Percentiles rank a stretch among this genome's conserved stretches.
phyloP scores from a whole-genome alignment of 306 rosid genomes.

The Quercus rubra region DNA sequence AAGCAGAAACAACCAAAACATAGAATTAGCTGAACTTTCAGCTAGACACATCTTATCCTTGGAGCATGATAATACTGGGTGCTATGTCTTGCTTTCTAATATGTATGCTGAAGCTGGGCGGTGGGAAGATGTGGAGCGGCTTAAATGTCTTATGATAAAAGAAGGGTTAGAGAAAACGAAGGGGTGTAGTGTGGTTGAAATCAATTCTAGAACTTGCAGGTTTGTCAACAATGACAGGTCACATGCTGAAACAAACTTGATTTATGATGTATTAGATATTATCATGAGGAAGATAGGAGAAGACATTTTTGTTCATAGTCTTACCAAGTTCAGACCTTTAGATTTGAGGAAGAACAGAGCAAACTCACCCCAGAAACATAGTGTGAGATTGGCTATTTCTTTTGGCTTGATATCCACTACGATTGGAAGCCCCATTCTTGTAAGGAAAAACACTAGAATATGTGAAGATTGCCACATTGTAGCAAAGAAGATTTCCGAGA shows the following conservation, averaged over 20 bases:
- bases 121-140: slow-evolving; percentile 43
- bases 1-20: slow-evolving; percentile 43
- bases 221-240: slow-evolving; percentile 43
- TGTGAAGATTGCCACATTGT: slow-evolving; percentile 51
- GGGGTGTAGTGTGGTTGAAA: slow-evolving; percentile 40
- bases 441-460: slow-evolving; percentile 50
- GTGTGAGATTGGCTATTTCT: slow-evolving; percentile 59
- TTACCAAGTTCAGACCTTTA: slow-evolving; percentile 39
- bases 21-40: slow-evolving; percentile 48
- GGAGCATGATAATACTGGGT: slow-evolving; percentile 51
- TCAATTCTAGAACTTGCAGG: slow-evolving; percentile 20
- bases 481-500: slow-evolving; percentile 44
- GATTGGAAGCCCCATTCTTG: slow-evolving; percentile 46
- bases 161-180: slow-evolving; percentile 35
- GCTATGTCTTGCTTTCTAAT: slow-evolving; percentile 50
- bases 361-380: slow-evolving; percentile 33
- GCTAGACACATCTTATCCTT: slow-evolving; percentile 33
- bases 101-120: slow-evolving; percentile 54
- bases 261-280: slow-evolving; percentile 33
- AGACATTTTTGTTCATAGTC: slow-evolving; percentile 11
- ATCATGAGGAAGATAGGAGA: slow-evolving; percentile 28
- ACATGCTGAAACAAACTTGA: slow-evolving; percentile 35
- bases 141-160: slow-evolving; percentile 37
- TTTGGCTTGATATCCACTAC: slow-evolving; percentile 51
- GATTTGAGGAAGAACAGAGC: slow-evolving; percentile 32